These are phyloP conservation scores for Colletotrichum euphorbiae DNA, from an alignment of 2,329 filamentous ascomycete species.

Conservation along the genomic window DNA sequence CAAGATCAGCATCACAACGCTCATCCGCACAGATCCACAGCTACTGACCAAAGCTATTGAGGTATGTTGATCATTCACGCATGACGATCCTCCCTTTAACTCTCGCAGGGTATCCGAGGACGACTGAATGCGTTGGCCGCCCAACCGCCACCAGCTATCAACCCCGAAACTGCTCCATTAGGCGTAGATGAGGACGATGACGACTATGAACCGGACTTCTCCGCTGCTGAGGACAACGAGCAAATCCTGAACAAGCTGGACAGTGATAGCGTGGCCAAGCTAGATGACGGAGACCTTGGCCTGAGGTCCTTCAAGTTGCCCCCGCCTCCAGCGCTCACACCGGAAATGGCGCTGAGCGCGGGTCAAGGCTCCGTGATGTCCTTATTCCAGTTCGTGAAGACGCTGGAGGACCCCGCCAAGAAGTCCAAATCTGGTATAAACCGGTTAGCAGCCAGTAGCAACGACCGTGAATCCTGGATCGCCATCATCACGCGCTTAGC, in stretches of 20 bases:
- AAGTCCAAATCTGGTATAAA: conserved; percentile 81
- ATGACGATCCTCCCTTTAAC: conserved; percentile 40
- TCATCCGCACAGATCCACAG: conserved; percentile 77
- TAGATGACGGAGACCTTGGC: conserved; percentile 66
- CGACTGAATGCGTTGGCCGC: conserved; percentile 60
- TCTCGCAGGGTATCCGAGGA: conserved; percentile 61
- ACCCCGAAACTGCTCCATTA: conserved; percentile 69
- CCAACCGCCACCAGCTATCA: conserved; percentile 59
- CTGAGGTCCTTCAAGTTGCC: conserved; percentile 85
- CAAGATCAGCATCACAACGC: conserved; percentile 82
- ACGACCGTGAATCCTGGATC: conserved; percentile 90
- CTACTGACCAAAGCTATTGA: conserved; percentile 80
- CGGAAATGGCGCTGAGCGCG: conserved; percentile 77
- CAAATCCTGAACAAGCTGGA: conserved; percentile 84
- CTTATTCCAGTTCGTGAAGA: conserved; percentile 82
- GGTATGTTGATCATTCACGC: conserved; percentile 56
- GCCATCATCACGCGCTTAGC: conserved; percentile 88
- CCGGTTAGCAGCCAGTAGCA: conserved; percentile 83
- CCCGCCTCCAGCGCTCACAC: conserved; percentile 77
- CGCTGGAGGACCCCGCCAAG: conserved; percentile 74
- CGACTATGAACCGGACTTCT: conserved; percentile 87
- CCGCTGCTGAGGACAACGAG: conserved; percentile 79
- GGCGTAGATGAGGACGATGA: conserved; percentile 85
- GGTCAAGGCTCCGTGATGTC: conserved; percentile 80
- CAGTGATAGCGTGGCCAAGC: conserved; percentile 59